Conservation (phyloP, 176 grass and related monocot species). For the Carex myosuroides region DNA sequence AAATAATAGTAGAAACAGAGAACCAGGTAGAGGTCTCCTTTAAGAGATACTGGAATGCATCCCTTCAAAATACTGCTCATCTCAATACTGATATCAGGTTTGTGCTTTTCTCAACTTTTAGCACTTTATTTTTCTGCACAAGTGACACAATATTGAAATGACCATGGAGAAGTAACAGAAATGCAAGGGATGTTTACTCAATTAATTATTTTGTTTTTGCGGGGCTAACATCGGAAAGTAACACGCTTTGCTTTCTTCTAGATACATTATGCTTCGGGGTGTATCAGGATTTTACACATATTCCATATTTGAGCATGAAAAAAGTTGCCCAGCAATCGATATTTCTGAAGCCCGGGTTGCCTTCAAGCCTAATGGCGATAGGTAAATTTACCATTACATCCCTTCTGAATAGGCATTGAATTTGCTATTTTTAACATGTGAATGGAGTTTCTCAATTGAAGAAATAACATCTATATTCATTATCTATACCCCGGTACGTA, state of each 20-base stretch:
- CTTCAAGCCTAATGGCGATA: constrained; percentile 37
- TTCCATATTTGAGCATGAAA: constrained; percentile 37
- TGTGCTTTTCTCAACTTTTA: not conserved
- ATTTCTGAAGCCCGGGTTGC: constrained; percentile 24
- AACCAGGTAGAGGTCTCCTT: constrained; percentile 64
- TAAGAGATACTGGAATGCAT: constrained; percentile 39
- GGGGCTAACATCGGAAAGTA: not conserved
- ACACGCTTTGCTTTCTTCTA: constrained; percentile 2
- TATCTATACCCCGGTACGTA: not conserved
- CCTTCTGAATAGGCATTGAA: not conserved
- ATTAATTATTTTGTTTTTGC: not conserved
- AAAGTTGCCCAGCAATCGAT: constrained; percentile 29
- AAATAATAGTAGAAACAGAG: constrained; percentile 23
- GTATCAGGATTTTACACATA: constrained; percentile 73
- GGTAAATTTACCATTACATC: constrained; percentile 20
- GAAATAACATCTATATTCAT: not conserved
- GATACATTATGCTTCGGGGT: constrained; percentile 44
- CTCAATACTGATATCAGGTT: constrained; percentile 57
- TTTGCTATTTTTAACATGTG: not conserved
- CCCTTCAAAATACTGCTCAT: not conserved
- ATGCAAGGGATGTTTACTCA: not conserved
- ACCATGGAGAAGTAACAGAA: not conserved
- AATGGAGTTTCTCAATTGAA: not conserved
- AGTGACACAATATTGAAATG: not conserved
- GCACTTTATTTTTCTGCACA: not conserved